phyloP scores from a whole-genome alignment of 2,329 filamentous ascomycete genomes.

The Sarocladium strictum region DNA sequence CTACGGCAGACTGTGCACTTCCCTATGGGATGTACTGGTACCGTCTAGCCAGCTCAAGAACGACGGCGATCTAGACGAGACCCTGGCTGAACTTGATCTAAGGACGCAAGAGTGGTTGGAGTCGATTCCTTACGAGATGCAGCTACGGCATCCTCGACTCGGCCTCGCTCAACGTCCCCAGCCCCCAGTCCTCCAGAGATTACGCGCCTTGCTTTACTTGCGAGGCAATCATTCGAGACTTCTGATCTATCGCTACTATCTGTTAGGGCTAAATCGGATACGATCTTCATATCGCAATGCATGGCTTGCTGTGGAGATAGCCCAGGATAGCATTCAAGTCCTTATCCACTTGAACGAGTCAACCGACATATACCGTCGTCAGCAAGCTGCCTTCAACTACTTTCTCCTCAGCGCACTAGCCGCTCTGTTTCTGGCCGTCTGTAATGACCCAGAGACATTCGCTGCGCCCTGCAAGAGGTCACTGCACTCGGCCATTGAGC shows the following conservation, averaged over 20 bases:
- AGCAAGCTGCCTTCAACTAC: constrained; percentile 23
- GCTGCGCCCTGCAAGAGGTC: constrained; percentile 27
- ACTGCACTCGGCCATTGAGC: constrained; percentile 25
- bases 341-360: constrained; percentile 21
- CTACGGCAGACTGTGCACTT: constrained; percentile 39
- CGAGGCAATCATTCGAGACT: constrained; percentile 39
- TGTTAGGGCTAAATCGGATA: constrained; percentile 32
- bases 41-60: constrained; percentile 22
- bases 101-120: constrained; percentile 39
- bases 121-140: constrained; percentile 35
- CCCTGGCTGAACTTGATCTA: constrained; percentile 30
- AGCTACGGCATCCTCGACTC: constrained; percentile 29
- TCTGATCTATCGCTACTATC: constrained; percentile 36
- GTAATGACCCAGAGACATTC: constrained; percentile 36
- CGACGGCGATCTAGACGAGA: constrained; percentile 11
- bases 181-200: constrained; percentile 30
- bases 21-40: constrained; percentile 38
- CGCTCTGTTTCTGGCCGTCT: constrained; percentile 36
- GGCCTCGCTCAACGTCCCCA: constrained; percentile 24
- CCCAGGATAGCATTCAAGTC: constrained; percentile 22
- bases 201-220: constrained; percentile 36
- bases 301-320: constrained; percentile 30
- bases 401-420: constrained; percentile 23
- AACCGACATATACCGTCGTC: constrained; percentile 21
- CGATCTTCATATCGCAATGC: constrained; percentile 27